phyloP scores from a whole-genome alignment of 768 basidiomycete species.

The Tricholoma hemisulphureum region DNA sequence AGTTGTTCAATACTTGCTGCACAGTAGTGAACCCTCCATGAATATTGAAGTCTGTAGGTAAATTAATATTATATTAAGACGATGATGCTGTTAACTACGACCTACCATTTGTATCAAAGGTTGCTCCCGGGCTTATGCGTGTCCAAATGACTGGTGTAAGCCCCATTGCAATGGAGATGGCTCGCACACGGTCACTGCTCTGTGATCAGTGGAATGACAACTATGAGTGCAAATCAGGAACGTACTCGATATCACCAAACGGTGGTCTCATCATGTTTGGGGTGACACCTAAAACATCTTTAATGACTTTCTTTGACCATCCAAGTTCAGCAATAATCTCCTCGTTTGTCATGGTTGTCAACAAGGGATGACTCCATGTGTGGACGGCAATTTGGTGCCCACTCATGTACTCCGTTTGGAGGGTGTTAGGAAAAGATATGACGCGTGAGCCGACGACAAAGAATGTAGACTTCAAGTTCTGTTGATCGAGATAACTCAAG shows the following conservation, averaged over 20 bases:
- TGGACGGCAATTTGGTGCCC: constrained; percentile 77
- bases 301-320: constrained; percentile 84
- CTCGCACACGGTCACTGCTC: constrained; percentile 78
- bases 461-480: constrained; percentile 77
- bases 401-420: constrained; percentile 73
- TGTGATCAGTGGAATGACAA: constrained; percentile 8
- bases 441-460: constrained; percentile 84
- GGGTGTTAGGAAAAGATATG: constrained; percentile 63
- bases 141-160: constrained; percentile 86
- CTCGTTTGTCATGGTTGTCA: constrained; percentile 77
- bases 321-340: constrained; percentile 85
- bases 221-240: constrained; percentile 4
- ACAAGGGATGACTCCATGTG: constrained; percentile 67
- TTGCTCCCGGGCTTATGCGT: constrained; percentile 52
- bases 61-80: constrained; percentile 9
- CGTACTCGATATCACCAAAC: constrained; percentile 75
- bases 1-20: constrained; percentile 63
- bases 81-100: constrained; percentile 4
- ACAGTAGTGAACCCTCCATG: constrained; percentile 59
- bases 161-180: constrained; percentile 80
- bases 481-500: constrained; percentile 62
- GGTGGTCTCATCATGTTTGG: constrained; percentile 82
- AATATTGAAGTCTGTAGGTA: constrained; percentile 71
- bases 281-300: constrained; percentile 75
- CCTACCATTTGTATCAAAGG: constrained; percentile 71